Base-by-base conservation (phyloP, 2,329 filamentous ascomycete genomes). In the Achaetomium macrosporum region DNA sequence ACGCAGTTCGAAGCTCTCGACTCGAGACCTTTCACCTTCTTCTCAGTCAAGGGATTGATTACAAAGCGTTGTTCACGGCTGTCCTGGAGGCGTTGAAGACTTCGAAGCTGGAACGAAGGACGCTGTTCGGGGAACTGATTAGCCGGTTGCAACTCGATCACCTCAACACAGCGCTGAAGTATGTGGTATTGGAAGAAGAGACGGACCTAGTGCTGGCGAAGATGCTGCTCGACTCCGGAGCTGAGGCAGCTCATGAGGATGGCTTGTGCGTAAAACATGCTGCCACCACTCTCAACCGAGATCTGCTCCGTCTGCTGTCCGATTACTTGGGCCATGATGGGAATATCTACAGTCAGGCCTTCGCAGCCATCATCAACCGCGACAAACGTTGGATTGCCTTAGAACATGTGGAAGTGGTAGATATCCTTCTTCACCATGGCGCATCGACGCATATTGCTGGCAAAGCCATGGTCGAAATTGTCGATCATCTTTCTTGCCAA, bases 181-280 rank as follows among this genome's bases (percentile, higher is more conserved):
- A 61, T 19, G 53, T 59, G 10, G 53, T 61, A 1, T 33, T 61
- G 5, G 58, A 63, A 19, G 29, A 50, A 2, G 49, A 60, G 7
- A 45, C 57, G 1, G 63, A 65, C 37, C 25, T 62, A 7, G 20
- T n/a, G 12, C 53, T 65, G 20, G 48, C 53, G 8, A 57, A 51
- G 36, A 51, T 58, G 35, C 50, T 65, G 6, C 57, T 65, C 4
- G 57, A 58, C 10, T 50, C 58, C 3, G 62, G 62, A 1, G 62
- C 63, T 2, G 59, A 64, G 12, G 50, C 60, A 2, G 53, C 50
- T 1, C 54, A 57, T n/a, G 59, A 65, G 16, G 52, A 59, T 19
- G 63, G 62, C 6, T 42, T 61, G 13, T 64, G 60, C 53, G 52
- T 65, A 30, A 62, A 60, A 47, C 51, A 63, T 17, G 62, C 62